Conservation (phyloP, 345 rosid genomes). For the Kernera saxatilis region DNA sequence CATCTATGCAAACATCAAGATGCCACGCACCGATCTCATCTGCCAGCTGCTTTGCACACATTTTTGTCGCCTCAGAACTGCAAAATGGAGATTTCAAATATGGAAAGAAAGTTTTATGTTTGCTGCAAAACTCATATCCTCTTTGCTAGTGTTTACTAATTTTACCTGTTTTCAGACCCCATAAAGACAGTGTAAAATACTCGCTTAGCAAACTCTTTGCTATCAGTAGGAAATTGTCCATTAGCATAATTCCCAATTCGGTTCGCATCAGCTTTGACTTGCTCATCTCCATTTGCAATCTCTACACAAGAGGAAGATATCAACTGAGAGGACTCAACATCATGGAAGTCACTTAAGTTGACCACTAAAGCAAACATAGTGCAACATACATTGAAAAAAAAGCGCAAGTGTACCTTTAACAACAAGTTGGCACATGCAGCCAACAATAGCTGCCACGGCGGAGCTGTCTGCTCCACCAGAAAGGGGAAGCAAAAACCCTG, state of each 20-base stretch:
- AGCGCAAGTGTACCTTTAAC: too few relatives aligned
- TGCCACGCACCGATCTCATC: constrained; percentile 95
- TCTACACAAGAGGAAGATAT: constrained; percentile 38
- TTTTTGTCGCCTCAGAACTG: constrained; percentile 75
- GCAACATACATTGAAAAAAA: too few relatives aligned
- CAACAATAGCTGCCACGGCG: constrained; percentile 96
- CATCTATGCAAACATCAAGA: constrained; percentile 81
- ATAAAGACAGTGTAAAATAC: constrained; percentile 89
- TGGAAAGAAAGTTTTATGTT: neutral
- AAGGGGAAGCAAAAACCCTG: constrained; percentile 96
- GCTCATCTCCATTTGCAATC: constrained; percentile 82
- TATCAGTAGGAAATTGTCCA: constrained; percentile 76
- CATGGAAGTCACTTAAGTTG: neutral
- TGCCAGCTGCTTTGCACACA: constrained; percentile 71
- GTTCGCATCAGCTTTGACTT: constrained; percentile 89
- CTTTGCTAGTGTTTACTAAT: neutral
- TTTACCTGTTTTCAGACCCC: constrained; percentile 96
- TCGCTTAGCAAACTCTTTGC: constrained; percentile 89
- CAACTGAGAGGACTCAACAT: too few relatives aligned
- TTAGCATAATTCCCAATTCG: constrained; percentile 63
- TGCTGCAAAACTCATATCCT: neutral
- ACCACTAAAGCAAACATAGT: neutral
- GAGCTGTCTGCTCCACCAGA: constrained; percentile 99
- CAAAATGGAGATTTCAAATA: constrained; percentile 7
- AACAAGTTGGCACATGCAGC: constrained; percentile 98